Evolutionary conservation across 768 basidiomycete species (phyloP), one percentile per base, ranked within the genome.

Genomic region (Mycena maculata): DNA sequence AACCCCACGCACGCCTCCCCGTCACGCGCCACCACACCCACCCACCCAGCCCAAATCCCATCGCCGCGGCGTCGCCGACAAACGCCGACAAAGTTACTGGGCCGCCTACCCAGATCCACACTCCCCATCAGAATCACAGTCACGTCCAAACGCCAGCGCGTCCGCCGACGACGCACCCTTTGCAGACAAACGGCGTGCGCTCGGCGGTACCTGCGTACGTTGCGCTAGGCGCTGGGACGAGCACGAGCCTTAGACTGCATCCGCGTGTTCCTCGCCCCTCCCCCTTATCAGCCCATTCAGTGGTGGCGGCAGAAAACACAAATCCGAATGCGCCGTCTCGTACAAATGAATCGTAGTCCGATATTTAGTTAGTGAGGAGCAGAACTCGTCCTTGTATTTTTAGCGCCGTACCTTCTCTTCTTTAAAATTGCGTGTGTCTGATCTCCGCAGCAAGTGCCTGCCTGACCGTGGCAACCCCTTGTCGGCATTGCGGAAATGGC

Each of bases 111-210:
- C 56, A 55, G 36, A 55, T 38, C 39, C 20, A 9, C 1, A 48
- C 53, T n/a, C 53, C 23, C 28, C 13, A 36, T 15, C 28, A 31
- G 22, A 41, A 25, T 23, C 58, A 60, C 50, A 18, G 15, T 12
- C 61, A 33, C 16, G 33, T 11, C 20, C 50, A 31, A 12, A 7
- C 30, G 16, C 50, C 7, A 12, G 3, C 30, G 16, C 61, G 18
- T 25, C 25, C 61, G n/a, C 33, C 30, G 31, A 31, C 31, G 22
- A 31, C 31, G 22, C 55, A 52, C n/a, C 55, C 56, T 25, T 44
- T 68, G 57, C 67, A 68, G 56, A 63, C 54, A 9, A 68, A 68
- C 31, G 67, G 67, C 42, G 57, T 50, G 42, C 61, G 67, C 56
- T 54, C 56, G 42, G 28, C 60, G 54, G 41, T 23, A 3, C 65